These are phyloP conservation scores for Hymenoscyphus fraxineus DNA, from an alignment of 2,329 filamentous ascomycete species.

Conservation along the genomic window DNA sequence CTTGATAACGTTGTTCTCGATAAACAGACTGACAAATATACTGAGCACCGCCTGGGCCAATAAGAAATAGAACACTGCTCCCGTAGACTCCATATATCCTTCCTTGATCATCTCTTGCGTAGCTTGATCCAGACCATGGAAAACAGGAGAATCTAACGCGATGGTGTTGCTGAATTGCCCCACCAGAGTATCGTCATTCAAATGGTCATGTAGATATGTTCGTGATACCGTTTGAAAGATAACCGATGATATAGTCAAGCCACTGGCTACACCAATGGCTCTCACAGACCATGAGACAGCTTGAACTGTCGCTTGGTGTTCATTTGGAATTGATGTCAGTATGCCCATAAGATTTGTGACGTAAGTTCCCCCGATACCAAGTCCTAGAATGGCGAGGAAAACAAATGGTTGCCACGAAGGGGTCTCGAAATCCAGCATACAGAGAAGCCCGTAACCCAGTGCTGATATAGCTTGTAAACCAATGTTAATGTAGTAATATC, in stretches of 20 bases:
- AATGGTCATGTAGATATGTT: too few species aligned
- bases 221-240: conserved; percentile 15
- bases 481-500: conserved; percentile 66
- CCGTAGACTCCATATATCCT: too few species aligned
- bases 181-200: too few species aligned
- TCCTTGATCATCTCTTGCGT: too few species aligned
- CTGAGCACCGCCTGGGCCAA: too few species aligned
- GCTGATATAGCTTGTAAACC: conserved; percentile 37
- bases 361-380: conserved; percentile 58
- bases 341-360: conserved; percentile 68
- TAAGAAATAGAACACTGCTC: too few species aligned
- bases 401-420: conserved; percentile 48
- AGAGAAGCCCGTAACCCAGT: conserved; percentile 50
- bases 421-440: conserved; percentile 51
- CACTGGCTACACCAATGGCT: conserved; percentile 65
- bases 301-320: conserved; percentile 69
- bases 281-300: conserved; percentile 77
- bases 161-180: too few species aligned
- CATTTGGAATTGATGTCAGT: conserved; percentile 60
- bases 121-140: too few species aligned
- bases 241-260: conserved; percentile 43
- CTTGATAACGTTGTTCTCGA: too few species aligned
- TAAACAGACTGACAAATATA: too few species aligned
- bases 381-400: conserved; percentile 48
- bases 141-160: too few species aligned